Conservation (phyloP, 2,329 filamentous ascomycete genomes). For the Elsinoe perseae region DNA sequence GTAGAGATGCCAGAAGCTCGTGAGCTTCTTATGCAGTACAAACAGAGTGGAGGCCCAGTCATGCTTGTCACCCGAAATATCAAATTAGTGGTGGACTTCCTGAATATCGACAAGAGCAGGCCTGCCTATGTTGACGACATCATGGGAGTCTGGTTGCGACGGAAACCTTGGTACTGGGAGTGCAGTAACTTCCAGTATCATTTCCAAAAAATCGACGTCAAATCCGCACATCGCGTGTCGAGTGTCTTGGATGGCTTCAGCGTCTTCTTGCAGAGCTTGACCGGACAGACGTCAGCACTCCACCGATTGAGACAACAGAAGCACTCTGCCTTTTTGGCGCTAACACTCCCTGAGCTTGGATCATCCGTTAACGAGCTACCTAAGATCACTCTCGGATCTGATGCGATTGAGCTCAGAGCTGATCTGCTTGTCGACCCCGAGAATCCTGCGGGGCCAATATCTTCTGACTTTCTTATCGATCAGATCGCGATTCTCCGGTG, state of each 20-base stretch:
- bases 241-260: conserved; percentile 45
- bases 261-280: conserved; percentile 63
- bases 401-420: conserved; percentile 90
- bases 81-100: conserved; percentile 77
- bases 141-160: conserved; percentile 78
- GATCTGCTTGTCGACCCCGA: conserved; percentile 74
- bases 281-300: conserved; percentile 50
- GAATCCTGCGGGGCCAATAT: conserved; percentile 48
- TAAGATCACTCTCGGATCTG: conserved; percentile 70
- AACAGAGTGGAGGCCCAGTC: conserved; percentile 71
- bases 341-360: conserved; percentile 71
- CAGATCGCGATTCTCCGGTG: conserved; percentile 75
- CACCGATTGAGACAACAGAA: conserved; percentile 54
- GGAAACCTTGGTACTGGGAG: conserved; percentile 81
- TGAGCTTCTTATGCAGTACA: conserved; percentile 64
- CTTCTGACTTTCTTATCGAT: conserved; percentile 67
- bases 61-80: conserved; percentile 83
- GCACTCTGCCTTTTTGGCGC: conserved; percentile 84
- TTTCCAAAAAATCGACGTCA: conserved; percentile 57
- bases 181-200: conserved; percentile 95
- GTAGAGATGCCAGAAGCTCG: conserved; percentile 79
- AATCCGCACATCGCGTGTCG: conserved; percentile 28
- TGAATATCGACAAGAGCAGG: conserved; percentile 79
- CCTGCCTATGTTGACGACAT: conserved; percentile 92
- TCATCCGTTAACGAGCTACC: conserved; percentile 58